Base-by-base conservation (phyloP, 495 filamentous ascomycete species). In the Darksidea phi region DNA sequence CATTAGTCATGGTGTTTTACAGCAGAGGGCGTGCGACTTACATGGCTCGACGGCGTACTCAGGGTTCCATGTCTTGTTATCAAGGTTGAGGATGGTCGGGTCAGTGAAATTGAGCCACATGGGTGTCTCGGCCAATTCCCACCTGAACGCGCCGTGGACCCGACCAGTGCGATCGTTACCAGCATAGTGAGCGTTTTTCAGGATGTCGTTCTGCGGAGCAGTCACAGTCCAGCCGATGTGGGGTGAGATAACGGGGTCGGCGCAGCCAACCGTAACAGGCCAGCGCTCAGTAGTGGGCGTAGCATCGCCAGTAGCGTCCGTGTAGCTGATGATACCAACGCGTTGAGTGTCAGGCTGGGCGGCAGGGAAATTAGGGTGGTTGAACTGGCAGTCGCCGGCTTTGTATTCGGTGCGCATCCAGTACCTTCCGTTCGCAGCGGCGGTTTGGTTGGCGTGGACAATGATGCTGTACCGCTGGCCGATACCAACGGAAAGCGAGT, bases 391-490 rank as follows among this genome's bases (percentile, higher is more conserved):
- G 17, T 45, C 17, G 18, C 42, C 62, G 25, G 23, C 53, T 11
- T 37, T 56, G 25, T 66, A 70, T 25, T 69, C 70, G 11, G 68
- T 70, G 20, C 73, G 70, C 48, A 76, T 66, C 73, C 73, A 76
- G 65, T 73, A 75, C 24, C 66, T 70, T 1, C 67, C 71, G 24
- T 66, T 53, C n/a, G 43, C 23, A 5, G 45, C 12, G 3, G 57
- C 42, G 20, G n/a, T 26, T 37, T 72, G 71, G 26, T 72, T 71
- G 20, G 73, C 73, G 17, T 56, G 61, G 28, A 76, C 64, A 54
- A 76, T 67, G 18, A 75, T 64, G 38, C 67, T 69, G 61, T 75
- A 74, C 11, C 73, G 71, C 55, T 76, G 70, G 13, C 69, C 69
- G 28, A 67, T 67, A 28, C 54, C 58, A 10, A 67, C 41, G 5